Base-by-base conservation (phyloP, 345 rosid genomes). In the Eucalyptus polyanthemos region DNA sequence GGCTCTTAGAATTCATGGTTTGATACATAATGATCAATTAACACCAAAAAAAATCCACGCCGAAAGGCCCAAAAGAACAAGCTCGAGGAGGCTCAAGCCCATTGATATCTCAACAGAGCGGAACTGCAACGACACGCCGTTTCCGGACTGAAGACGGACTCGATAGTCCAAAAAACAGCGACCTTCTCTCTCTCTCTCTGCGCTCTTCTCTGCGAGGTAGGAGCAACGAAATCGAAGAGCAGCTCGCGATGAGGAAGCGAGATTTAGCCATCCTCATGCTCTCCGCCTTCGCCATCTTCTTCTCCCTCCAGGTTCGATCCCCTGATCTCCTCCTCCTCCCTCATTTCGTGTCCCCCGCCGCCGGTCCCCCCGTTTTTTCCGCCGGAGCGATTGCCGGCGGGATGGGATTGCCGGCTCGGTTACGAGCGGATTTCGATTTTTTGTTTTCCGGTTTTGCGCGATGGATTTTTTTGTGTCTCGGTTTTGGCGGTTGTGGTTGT, bases 201-300 rank as follows among this genome's bases (percentile, higher is more conserved):
- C 1, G 54, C 29, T 40, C 25, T 29, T 56, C 81, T 87, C 44
- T 6, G 76, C 83, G 45, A 21, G 27, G 45, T 37, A 11, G 25
- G 88, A 86, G 88, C 88, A 44, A 29, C 44, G 69, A 6, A 76
- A 86, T 86, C 87, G 87, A 86, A 3, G 87, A 14, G 51, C 37
- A 11, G 50, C 54, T 87, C 51, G 54, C 54, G 80, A 98, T 98
- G 99, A 97, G 99, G 97, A 98, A 96, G 93, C 97, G 99, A 17
- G 99, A 98, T 93, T 92, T 97, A 89, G 97, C 99, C 40, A 96
- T 96, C 90, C 96, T 98, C 90, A 97, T 98, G 96, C 99, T 98
- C 88, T 95, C 96, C 76, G 99, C 99, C 62, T 96, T 98, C 90
- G 99, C 99, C 83, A 94, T 98, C 88, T 97, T 98, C 98, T 98